These are phyloP conservation scores for Aspergillus nanangensis DNA, from an alignment of 495 filamentous ascomycete species.

Conservation along the genomic window DNA sequence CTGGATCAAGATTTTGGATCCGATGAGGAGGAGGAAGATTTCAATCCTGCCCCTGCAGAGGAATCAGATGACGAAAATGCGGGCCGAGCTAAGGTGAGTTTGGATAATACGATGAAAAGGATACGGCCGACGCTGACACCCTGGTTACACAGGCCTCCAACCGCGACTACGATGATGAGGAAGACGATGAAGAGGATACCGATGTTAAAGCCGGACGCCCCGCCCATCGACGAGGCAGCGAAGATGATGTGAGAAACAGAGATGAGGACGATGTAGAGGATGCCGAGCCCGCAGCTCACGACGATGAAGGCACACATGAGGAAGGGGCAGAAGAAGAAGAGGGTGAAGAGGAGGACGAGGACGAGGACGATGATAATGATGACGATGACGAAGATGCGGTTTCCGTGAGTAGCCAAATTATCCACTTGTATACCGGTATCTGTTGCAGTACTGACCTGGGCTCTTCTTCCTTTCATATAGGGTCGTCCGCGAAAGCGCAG, in stretches of 20 bases:
- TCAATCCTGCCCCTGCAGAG: conserved; percentile 67
- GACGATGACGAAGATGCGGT: conserved; percentile 59
- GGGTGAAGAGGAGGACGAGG: conserved; percentile 41
- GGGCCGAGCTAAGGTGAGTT: conserved; percentile 30
- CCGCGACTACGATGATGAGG: conserved; percentile 45
- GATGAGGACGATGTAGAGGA: conserved; percentile 20
- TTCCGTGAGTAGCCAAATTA: conserved; percentile 35
- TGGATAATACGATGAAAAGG: not conserved
- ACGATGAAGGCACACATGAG: conserved; percentile 42
- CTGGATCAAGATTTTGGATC: conserved; percentile 58
- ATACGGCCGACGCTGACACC: conserved; percentile 14
- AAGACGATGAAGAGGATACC: conserved; percentile 45
- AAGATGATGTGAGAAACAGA: conserved; percentile 48
- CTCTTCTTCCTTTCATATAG: conserved; percentile 33
- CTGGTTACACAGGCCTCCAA: conserved; percentile 26
- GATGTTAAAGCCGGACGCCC: conserved; percentile 30
- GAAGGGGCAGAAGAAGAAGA: conserved; percentile 24
- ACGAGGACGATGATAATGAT: conserved; percentile 51
- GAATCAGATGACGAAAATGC: conserved; percentile 64
- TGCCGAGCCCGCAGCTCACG: conserved; percentile 12
- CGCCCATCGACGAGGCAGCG: conserved; percentile 21
- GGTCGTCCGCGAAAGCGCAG: conserved; percentile 74
- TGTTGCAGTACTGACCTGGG: not conserved
- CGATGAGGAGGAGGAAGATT: conserved; percentile 77
- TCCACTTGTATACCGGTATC: not conserved